Evolutionary conservation across 768 basidiomycete species (phyloP).

Genomic region (Trametes cingulata): DNA sequence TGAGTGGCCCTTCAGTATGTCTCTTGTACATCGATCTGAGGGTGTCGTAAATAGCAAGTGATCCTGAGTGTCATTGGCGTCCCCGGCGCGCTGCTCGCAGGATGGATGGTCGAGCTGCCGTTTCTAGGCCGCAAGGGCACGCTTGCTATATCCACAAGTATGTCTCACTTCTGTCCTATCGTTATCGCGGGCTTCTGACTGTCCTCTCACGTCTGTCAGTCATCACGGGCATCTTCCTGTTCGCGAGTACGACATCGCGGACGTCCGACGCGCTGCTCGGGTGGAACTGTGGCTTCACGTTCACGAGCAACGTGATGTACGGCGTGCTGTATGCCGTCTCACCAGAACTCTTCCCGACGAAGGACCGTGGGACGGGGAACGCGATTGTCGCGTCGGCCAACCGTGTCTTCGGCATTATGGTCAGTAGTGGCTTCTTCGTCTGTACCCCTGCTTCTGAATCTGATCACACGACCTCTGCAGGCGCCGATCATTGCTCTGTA

Average conservation of each 20-base stretch:
- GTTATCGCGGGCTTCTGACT: conserved; percentile 18
- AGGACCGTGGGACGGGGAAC: conserved; percentile 54
- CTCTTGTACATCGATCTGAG: not conserved
- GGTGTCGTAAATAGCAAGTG: conserved; percentile 39
- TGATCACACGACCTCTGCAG: conserved; percentile 25
- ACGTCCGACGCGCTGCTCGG: conserved; percentile 50
- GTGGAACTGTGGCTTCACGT: conserved; percentile 58
- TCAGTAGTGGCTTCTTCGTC: conserved; percentile 31
- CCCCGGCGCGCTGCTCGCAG: conserved; percentile 57
- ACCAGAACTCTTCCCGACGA: conserved; percentile 56
- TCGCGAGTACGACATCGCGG: conserved; percentile 54
- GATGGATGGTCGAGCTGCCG: conserved; percentile 50
- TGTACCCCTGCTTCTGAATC: too few relatives aligned
- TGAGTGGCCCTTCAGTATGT: conserved; percentile 28
- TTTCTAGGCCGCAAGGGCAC: conserved; percentile 53
- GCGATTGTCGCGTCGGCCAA: conserved; percentile 49
- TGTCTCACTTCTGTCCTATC: conserved; percentile 7
- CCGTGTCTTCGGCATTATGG: conserved; percentile 59
- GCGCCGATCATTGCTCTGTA: conserved; percentile 52
- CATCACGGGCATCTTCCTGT: conserved; percentile 57
- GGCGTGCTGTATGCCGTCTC: conserved; percentile 40
- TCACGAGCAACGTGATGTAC: conserved; percentile 57
- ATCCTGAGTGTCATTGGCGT: conserved; percentile 56
- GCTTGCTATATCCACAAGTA: conserved; percentile 50
- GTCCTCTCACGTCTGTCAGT: conserved; percentile 38